These are phyloP conservation scores for Cercospora janseana DNA, from an alignment of 2,329 filamentous ascomycete genomes.

Conservation along the genomic window DNA sequence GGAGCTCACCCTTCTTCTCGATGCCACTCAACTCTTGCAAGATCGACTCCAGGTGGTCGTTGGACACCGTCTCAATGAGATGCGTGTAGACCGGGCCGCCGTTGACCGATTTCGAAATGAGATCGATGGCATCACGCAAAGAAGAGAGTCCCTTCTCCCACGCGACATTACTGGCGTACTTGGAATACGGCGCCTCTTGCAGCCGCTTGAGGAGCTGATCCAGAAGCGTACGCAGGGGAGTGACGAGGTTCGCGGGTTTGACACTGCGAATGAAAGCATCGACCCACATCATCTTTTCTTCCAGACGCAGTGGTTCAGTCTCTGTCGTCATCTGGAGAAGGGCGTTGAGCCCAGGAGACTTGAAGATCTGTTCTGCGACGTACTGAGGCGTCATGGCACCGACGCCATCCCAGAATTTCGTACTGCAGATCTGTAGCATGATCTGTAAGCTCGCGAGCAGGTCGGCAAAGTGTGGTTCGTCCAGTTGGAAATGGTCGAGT, in stretches of 20 bases:
- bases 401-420: slow-evolving; percentile 85
- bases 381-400: slow-evolving; percentile 74
- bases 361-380: slow-evolving; percentile 80
- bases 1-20: slow-evolving; percentile 33
- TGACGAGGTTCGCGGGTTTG: slow-evolving; percentile 69
- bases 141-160: slow-evolving; percentile 58
- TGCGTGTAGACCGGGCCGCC: slow-evolving; percentile 34
- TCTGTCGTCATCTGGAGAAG: slow-evolving; percentile 57
- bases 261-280: slow-evolving; percentile 74
- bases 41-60: slow-evolving; percentile 32
- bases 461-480: slow-evolving; percentile 58
- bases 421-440: slow-evolving; percentile 71
- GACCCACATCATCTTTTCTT: slow-evolving; percentile 72
- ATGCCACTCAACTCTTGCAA: slow-evolving; percentile 34
- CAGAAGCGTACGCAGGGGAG: slow-evolving; percentile 76
- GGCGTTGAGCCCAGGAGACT: slow-evolving; percentile 64
- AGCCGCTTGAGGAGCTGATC: slow-evolving; percentile 69
- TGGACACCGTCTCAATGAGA: slow-evolving; percentile 34
- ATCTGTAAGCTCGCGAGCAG: slow-evolving; percentile 68
- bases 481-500: slow-evolving; percentile 61
- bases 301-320: slow-evolving; percentile 50
- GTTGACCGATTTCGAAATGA: slow-evolving; percentile 23
- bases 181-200: slow-evolving; percentile 55
- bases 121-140: slow-evolving; percentile 28
- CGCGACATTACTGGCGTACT: slow-evolving; percentile 60